These are phyloP conservation scores for Zancudomyces culisetae DNA, from an alignment of 371 early-diverging fungal species.

Conservation along the genomic window DNA sequence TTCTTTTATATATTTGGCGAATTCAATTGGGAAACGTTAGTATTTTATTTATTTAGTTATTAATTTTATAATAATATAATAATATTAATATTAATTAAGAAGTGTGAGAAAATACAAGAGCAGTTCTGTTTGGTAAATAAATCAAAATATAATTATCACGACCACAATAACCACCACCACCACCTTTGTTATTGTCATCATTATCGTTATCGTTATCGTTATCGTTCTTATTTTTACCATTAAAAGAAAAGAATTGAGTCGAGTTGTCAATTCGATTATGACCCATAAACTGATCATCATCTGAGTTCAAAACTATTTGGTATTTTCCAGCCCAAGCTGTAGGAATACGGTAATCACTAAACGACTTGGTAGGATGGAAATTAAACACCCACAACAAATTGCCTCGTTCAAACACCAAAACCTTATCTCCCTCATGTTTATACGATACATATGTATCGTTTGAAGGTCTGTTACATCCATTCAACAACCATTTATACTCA, in stretches of 20 bases:
- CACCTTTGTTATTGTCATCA: neutral
- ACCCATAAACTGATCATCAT: constrained; percentile 54
- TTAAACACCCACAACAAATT: constrained; percentile 78
- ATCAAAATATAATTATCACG: constrained; percentile 55
- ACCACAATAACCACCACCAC: constrained; percentile 3
- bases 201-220: constrained; percentile 50
- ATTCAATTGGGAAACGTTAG: neutral
- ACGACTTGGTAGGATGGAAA: constrained; percentile 74
- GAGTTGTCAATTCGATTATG: constrained; percentile 50
- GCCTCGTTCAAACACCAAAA: constrained; percentile 81
- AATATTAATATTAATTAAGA: neutral
- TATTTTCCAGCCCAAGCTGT: constrained; percentile 46
- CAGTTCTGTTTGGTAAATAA: constrained; percentile 59
- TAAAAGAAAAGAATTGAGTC: constrained; percentile 40
- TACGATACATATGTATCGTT: constrained; percentile 42
- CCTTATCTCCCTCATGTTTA: constrained; percentile 80
- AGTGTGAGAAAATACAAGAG: constrained; percentile 28
- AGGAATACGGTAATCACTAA: constrained; percentile 71
- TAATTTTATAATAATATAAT: neutral
- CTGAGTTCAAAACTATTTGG: constrained; percentile 56
- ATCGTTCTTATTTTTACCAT: constrained; percentile 28
- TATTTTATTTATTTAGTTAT: neutral
- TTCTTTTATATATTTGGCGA: constrained; percentile 20
- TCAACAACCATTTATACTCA: constrained; percentile 45
- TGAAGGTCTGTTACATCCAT: too few species aligned